These are phyloP conservation scores for Aspergillus incahuasiensis DNA, from an alignment of 495 filamentous ascomycete species.

Conservation along the genomic window DNA sequence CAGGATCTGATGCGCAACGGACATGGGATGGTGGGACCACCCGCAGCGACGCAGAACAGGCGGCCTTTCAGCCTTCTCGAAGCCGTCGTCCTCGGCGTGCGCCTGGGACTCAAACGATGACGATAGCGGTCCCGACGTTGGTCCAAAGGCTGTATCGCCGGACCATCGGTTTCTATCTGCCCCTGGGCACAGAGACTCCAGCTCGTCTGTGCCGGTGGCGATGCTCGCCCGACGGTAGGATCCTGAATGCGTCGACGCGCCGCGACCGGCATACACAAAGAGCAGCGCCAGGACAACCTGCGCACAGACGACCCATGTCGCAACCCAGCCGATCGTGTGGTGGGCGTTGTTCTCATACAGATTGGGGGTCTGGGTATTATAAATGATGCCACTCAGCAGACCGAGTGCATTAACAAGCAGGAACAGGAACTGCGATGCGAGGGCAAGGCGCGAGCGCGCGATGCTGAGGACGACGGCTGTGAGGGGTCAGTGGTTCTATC, in stretches of 20 bases:
- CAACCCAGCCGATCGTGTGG: constrained; percentile 82
- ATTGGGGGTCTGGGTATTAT: constrained; percentile 79
- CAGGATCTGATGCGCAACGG: constrained; percentile 46
- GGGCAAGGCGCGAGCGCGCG: constrained; percentile 67
- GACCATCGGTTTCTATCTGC: constrained; percentile 66
- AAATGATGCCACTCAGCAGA: constrained; percentile 66
- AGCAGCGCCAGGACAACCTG: constrained; percentile 69
- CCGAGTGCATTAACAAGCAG: constrained; percentile 65
- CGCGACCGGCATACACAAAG: constrained; percentile 43
- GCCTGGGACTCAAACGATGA: constrained; percentile 41
- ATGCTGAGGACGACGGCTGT: constrained; percentile 84
- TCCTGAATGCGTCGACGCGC: constrained; percentile 29
- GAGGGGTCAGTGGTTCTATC: not conserved
- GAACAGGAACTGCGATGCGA: constrained; percentile 71
- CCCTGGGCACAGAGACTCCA: no score
- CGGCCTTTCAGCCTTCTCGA: constrained; percentile 44
- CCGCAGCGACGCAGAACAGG: constrained; percentile 37
- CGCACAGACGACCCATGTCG: constrained; percentile 63
- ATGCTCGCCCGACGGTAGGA: constrained; percentile 41
- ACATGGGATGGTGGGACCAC: constrained; percentile 38
- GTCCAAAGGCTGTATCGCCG: constrained; percentile 86
- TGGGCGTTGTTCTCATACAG: constrained; percentile 86
- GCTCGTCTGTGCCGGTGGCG: constrained; percentile 61
- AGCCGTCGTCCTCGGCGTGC: constrained; percentile 41
- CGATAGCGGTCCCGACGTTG: constrained; percentile 57